Percentiles rank a stretch among this genome's conserved stretches.
phyloP scores from a whole-genome alignment of 129 eudicot species.

The Gnaphalium uliginosum region DNA sequence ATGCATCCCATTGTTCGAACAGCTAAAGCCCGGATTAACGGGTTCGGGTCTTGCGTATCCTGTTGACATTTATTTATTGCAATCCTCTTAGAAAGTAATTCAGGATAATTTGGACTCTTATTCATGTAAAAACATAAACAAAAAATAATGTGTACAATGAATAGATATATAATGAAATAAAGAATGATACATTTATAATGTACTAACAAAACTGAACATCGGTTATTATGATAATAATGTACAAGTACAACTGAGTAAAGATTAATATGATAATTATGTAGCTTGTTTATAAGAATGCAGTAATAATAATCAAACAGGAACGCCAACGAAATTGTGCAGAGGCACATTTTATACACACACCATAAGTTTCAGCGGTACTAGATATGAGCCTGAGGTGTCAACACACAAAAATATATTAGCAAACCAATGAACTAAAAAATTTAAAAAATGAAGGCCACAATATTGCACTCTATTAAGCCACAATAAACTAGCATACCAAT shows the following conservation, averaged over 20 bases:
- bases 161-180: neutral
- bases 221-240: neutral
- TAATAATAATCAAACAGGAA: slow-evolving; percentile 7
- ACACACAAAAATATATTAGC: neutral
- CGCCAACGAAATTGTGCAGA: neutral
- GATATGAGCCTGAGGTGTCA: neutral
- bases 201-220: neutral
- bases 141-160: neutral
- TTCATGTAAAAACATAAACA: neutral
- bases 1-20: slow-evolving; percentile 99
- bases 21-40: slow-evolving; percentile 93
- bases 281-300: slow-evolving; percentile 17
- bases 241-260: neutral
- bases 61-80: slow-evolving; percentile 30
- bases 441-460: neutral
- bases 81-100: neutral
- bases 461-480: too few relatives aligned
- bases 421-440: neutral
- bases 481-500: neutral
- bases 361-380: neutral
- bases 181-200: neutral
- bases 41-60: slow-evolving; percentile 98
- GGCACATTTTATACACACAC: neutral
- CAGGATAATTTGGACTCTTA: slow-evolving; percentile 3
- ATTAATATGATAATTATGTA: neutral